These are phyloP conservation scores for Clarireedia paspali DNA, from an alignment of 2,329 filamentous ascomycete genomes.

Conservation along the genomic window DNA sequence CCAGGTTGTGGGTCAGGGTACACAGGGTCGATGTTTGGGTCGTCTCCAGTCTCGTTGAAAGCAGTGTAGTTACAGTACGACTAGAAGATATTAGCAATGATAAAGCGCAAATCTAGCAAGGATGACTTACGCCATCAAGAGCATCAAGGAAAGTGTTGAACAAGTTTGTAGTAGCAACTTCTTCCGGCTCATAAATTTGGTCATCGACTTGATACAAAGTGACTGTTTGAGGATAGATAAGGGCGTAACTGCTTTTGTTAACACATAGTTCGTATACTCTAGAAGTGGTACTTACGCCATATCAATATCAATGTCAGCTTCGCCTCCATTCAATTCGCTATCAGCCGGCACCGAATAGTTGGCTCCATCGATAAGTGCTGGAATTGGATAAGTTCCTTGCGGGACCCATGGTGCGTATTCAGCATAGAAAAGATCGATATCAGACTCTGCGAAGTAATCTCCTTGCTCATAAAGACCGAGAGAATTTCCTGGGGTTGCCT, in stretches of 20 bases:
- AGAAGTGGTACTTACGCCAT: slow-evolving; percentile 21
- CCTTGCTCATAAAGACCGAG: slow-evolving; percentile 14
- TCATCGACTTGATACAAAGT: slow-evolving; percentile 26
- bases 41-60: slow-evolving; percentile 35
- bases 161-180: slow-evolving; percentile 19
- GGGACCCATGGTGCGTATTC: slow-evolving; percentile 15
- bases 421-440: slow-evolving; percentile 14
- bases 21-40: slow-evolving; percentile 34
- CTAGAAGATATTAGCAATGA: slow-evolving; percentile 5
- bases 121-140: slow-evolving; percentile 18
- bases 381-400: slow-evolving; percentile 12
- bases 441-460: slow-evolving; percentile 16
- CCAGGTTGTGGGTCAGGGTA: slow-evolving; percentile 34
- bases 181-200: slow-evolving; percentile 17
- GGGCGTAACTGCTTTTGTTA: not conserved
- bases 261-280: not conserved
- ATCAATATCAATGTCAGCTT: slow-evolving; percentile 32
- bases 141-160: slow-evolving; percentile 28
- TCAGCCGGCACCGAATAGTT: slow-evolving; percentile 10
- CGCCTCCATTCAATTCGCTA: slow-evolving; percentile 9
- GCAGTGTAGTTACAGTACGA: slow-evolving; percentile 39
- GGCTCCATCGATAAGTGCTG: slow-evolving; percentile 21
- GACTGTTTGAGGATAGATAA: slow-evolving; percentile 14
- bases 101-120: too few species aligned
- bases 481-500: slow-evolving; percentile 6